Base-by-base conservation (phyloP, 768 basidiomycete genomes). In the Clitopilus hobsonii region DNA sequence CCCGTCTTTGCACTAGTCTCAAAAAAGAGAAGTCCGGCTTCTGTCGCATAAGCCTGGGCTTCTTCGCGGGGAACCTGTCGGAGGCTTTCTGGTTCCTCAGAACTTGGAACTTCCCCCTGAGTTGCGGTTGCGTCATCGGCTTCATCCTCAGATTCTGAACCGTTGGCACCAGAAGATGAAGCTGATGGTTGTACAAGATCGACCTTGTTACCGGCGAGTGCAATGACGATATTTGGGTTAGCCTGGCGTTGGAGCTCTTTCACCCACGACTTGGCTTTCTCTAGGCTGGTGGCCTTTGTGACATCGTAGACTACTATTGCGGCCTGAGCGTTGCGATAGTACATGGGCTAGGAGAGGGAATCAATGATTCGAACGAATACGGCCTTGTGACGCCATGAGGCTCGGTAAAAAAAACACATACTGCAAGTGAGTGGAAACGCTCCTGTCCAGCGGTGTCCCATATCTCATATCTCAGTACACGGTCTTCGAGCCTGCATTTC, bases 211-310 rank as follows among this genome's bases (percentile, higher is more conserved):
- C 97, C 97, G 10, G 93, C 94, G 51, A 99, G 85, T 5, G 96
- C 95, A 64, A 99, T 98, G 67, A 99, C 95, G 66, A 98, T 98
- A 69, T 98, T 98, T 29, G 96, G 95, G 69, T 98, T 97, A 22
- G 97, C 97, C 67, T 99, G 97, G 60, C 97, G 85, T 69, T 99
- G 97, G 22, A 99, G 81, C 72, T 99, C 97, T 76, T 97, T 98
- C 56, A 99, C 94, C 97, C 97, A 99, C 26, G 95, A 94, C 77
- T 98, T 98, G 53, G 97, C 97, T 71, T 98, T 98, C 71, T 98
- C 96, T 56, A 99, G 79, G 65, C 94, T 96, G 55, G 89, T 82
- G 45, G 92, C 90, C 72, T 98, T 97, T 50, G 96, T 98, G 54
- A 98, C 86, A 68, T 98, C 97, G 70, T 98, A 98, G 18, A 98